Base-by-base conservation (phyloP, 2,329 filamentous ascomycete species). In the Macrophomina tecta region DNA sequence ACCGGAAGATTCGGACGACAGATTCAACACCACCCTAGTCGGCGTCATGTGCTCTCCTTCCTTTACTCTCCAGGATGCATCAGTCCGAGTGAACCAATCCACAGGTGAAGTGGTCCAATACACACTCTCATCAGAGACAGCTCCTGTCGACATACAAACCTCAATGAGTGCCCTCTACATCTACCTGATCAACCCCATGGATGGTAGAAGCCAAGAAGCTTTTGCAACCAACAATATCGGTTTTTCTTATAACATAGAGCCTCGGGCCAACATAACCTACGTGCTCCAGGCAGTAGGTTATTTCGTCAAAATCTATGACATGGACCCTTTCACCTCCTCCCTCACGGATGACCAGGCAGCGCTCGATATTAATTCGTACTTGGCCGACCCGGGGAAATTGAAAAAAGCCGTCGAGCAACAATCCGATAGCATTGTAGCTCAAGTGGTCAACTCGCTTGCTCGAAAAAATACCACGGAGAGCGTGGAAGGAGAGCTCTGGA, bases 121-220 rank as follows among this genome's bases (percentile, higher is more conserved):
- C 16, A 7, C 28, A 16, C 51, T 56, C 9, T 14, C 52, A 3
- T 56, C 63, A 1, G 18, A 23, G 3, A 30, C 38, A 5, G 16
- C 51, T 23, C 9, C 42, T 6, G 32, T 58, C 16, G 52, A 58
- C 32, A 58, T 65, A 5, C 30, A 65, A 42, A 65, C 52, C 18
- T 58, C 63, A 3, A 58, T 49, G 38, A 38, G 16, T 3, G 63
- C 63, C 8, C 34, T 56, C 11, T 65, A 65, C 52, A 49, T 58
- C 32, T 65, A 65, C 52, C n/a, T 65, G 32, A 65, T 58, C 34
- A 58, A 65, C n/a, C 63, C 63, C 4, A 30, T 65, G 18, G 63
- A 65, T 23, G 63, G 52, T 3, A 40, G 63, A 5, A 65, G 40
- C 14, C 52, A 58, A n/a, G 28, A 58, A 11, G 63, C 40, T 2